Evolutionary conservation across 306 rosid genomes (phyloP), one percentile per base, ranked within the genome.

Genomic region (Rosa multiflora): DNA sequence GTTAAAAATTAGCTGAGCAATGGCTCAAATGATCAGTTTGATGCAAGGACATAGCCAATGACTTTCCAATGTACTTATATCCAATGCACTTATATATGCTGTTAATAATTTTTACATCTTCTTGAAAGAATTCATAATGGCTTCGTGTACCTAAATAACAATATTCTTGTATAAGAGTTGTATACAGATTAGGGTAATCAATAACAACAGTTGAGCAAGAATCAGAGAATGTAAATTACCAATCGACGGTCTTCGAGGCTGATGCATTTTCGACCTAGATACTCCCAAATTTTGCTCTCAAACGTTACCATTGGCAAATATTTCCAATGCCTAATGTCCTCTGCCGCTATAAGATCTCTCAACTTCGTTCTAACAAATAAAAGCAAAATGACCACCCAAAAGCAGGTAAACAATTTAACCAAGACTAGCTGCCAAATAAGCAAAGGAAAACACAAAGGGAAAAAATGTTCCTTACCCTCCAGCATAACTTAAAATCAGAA

Each of bases 211-310:
- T 56, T 42, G 44, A 4, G 44, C 6, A 42, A 42, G 44, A 6
- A 7, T 56, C 35, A 76, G 49, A 26, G n/a, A 81, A 61, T 75
- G 53, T 42, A 46, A 55, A 61, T 85, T 82, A 94, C 97, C 92
- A 15, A 7, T 77, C 49, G 81, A 10, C 98, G 89, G 48, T 91
- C 92, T 62, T 43, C 11, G 13, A 3, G 6, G 2, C 26, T 6
- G 11, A 67, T 35, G 63, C 18, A 39, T 0, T 37, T 14, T 18
- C 29, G 37, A 6, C 93, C 96, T 40, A 90, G 49, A 59, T 5
- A 37, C 26, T 79, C 78, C 98, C 98, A 92, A n/a, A 87, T 59
- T 76, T 4, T 72, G 14, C 7, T 44, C 85, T 94, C 97, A 49
- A 90, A 91, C 14, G 0, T 35, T 20, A 6, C 39, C 93, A 90